Evolutionary conservation across 2,329 filamentous ascomycete genomes (phyloP), one percentile per base, ranked within the genome.

Genomic region (Madurella fahalii): DNA sequence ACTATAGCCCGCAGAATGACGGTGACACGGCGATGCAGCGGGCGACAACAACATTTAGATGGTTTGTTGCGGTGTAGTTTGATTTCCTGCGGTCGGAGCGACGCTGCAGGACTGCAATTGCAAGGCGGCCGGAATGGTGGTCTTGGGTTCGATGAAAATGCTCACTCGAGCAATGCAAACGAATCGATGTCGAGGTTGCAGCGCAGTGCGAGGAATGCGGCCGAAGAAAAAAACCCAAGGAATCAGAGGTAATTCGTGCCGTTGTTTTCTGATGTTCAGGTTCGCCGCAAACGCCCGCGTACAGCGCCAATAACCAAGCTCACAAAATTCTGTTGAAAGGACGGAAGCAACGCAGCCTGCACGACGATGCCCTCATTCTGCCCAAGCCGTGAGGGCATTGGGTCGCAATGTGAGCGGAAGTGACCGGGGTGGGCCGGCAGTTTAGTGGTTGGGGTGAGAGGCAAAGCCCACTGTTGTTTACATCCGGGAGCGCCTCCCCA

Each of bases 11-110:
- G 61, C 56, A 58, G 55, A 51, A 52, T 57, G 61, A 40, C 54
- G 53, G 56, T 60, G 42, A 54, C 46, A 58, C 55, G 50, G 56
- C 51, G 58, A 56, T 58, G 57, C 54, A 59, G 56, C 60, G 54
- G 61, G 55, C 60, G 64, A 64, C 56, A 63, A 64, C 61, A 67
- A 47, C 45, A 58, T 54, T 67, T 60, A 65, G 63, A 58, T 44
- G 43, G 17, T 42, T 32, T 20, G 20, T 51, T 56, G 51, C 43
- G 41, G 31, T 16, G 48, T 39, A 20, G 45, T 47, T 45, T 51
- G 42, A 39, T 42, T 46, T 15, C n/a, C 32, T 47, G 32, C 34
- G 30, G 50, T 51, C n/a, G 40, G 43, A 40, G 48, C 42, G 48
- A 47, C 49, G 44, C 44, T 52, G 52, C 41, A 49, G 46, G 41